A percentile compares a stretch with the other conserved stretches of the same genome.
Evolutionary conservation across 768 basidiomycete species (phyloP).

Genomic region (Fomitopsis serialis): DNA sequence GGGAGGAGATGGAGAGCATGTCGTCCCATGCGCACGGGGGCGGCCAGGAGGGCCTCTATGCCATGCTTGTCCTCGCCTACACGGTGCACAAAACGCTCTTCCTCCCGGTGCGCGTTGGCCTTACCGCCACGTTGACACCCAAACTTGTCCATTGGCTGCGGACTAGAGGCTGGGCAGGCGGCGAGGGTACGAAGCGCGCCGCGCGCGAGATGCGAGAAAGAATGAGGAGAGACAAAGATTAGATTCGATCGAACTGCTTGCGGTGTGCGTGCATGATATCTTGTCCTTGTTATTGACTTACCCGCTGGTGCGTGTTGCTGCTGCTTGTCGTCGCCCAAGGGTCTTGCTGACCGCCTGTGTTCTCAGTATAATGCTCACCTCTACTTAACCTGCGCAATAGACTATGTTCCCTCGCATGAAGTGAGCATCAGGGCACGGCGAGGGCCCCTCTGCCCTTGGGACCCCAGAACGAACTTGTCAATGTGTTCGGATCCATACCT

Average conservation of each 20-base stretch:
- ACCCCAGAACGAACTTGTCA: too few relatives aligned
- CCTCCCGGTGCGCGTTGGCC: slow-evolving; percentile 81
- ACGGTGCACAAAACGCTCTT: slow-evolving; percentile 94
- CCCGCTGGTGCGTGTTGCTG: too few relatives aligned
- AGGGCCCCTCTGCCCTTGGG: too few relatives aligned
- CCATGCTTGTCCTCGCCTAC: slow-evolving; percentile 91
- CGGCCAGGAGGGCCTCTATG: slow-evolving; percentile 76
- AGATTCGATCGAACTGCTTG: neutral
- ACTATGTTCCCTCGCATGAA: too few relatives aligned
- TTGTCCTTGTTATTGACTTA: too few relatives aligned
- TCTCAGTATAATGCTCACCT: too few relatives aligned
- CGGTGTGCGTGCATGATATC: too few relatives aligned
- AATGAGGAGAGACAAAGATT: slow-evolving; percentile 17
- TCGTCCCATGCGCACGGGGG: slow-evolving; percentile 23
- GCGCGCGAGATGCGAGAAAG: slow-evolving; percentile 38
- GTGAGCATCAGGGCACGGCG: too few relatives aligned
- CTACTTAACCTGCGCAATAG: too few relatives aligned
- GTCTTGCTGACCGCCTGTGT: too few relatives aligned
- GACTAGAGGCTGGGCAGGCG: slow-evolving; percentile 76
- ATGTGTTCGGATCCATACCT: too few relatives aligned
- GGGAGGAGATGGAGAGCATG: slow-evolving; percentile 53
- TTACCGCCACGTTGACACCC: slow-evolving; percentile 85
- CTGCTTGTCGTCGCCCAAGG: too few relatives aligned
- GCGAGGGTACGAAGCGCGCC: slow-evolving; percentile 63
- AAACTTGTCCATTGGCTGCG: slow-evolving; percentile 81